These are phyloP conservation scores for Graphilbum fragrans DNA, from an alignment of 2,329 filamentous ascomycete genomes.

Conservation along the genomic window DNA sequence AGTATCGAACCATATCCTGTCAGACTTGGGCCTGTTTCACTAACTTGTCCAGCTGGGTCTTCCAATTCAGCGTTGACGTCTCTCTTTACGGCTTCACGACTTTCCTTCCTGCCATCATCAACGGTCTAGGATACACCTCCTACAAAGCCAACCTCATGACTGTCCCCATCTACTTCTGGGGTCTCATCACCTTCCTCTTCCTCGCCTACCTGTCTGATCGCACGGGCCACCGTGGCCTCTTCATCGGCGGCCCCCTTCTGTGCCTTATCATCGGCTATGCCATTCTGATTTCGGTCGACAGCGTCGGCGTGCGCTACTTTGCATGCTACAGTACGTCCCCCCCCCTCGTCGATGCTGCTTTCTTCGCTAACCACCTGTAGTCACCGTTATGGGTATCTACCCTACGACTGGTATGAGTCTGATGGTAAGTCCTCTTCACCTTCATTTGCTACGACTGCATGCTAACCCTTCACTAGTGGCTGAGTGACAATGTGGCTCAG, in stretches of 20 bases:
- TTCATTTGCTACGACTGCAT: no score
- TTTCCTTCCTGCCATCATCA: slow-evolving; percentile 22
- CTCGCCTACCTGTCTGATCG: slow-evolving; percentile 16
- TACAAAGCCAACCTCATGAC: slow-evolving; percentile 20
- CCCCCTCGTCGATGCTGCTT: neutral
- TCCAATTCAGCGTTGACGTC: slow-evolving; percentile 20
- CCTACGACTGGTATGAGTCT: slow-evolving; percentile 21
- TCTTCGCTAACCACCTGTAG: neutral
- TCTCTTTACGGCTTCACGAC: slow-evolving; percentile 22
- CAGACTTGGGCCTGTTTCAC: no score
- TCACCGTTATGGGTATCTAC: slow-evolving; percentile 14
- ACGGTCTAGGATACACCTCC: slow-evolving; percentile 20
- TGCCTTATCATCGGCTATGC: slow-evolving; percentile 19
- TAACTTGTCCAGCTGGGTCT: slow-evolving; percentile 11
- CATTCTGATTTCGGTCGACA: slow-evolving; percentile 15
- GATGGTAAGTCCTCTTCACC: no score
- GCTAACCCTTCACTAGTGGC: no score
- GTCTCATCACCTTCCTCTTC: slow-evolving; percentile 14
- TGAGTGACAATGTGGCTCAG: slow-evolving; percentile 32
- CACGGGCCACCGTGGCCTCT: slow-evolving; percentile 12
- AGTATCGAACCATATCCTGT: no score
- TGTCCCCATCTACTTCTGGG: slow-evolving; percentile 19
- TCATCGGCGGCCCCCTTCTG: slow-evolving; percentile 11
- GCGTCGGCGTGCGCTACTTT: slow-evolving; percentile 14
- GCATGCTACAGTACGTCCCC: slow-evolving; percentile 1